Base-by-base conservation (phyloP, 2,329 filamentous ascomycete genomes). In the Aspergillus nomiae region DNA sequence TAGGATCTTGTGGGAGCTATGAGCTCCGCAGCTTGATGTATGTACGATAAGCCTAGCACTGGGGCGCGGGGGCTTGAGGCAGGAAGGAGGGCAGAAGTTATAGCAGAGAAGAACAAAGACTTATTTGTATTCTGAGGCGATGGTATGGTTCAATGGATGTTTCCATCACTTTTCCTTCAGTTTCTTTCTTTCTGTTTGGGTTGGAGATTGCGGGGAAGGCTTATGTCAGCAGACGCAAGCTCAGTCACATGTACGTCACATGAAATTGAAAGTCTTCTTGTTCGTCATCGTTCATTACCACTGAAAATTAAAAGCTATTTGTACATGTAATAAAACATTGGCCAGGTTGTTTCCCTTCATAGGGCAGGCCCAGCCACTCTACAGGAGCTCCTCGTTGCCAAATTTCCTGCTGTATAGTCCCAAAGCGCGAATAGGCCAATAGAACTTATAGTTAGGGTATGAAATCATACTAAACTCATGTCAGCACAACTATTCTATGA, bases 361-460 rank as follows among this genome's bases (percentile, higher is more conserved):
- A 30, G 26, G 10, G 26, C n/a, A 21, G 16, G 8, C 16, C 8
- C 21, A 58, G 5, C 16, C 45, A 38, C 19, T 19, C 65, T 62
- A 80, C 41, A 75, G 62, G 50, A 91, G 76, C 71, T 81, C 84
- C 61, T 89, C 86, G 64, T 92, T 84, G 0, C 90, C 90, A 68
- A 90, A 94, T 66, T 84, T 87, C 70, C 82, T 85, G 5, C 90
- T 88, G 83, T 92, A 99, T 87, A 97, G 90, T 6, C 95, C 95
- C 67, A 99, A 78, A 2, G 95, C 95, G 81, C 96, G 96, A 75
- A 98, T 91, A 1, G 94, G 89, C 79, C 97, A 99, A 63, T 90
- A 91, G 77, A 97, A 95, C 82, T 98, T 99, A 84, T 99, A 99
- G 83, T 99, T 99, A 50, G 94, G 94, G 74, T 99, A 99, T 0